These are phyloP conservation scores for Penicillium sumatraense DNA, from an alignment of 2,329 filamentous ascomycete genomes.

Conservation along the genomic window DNA sequence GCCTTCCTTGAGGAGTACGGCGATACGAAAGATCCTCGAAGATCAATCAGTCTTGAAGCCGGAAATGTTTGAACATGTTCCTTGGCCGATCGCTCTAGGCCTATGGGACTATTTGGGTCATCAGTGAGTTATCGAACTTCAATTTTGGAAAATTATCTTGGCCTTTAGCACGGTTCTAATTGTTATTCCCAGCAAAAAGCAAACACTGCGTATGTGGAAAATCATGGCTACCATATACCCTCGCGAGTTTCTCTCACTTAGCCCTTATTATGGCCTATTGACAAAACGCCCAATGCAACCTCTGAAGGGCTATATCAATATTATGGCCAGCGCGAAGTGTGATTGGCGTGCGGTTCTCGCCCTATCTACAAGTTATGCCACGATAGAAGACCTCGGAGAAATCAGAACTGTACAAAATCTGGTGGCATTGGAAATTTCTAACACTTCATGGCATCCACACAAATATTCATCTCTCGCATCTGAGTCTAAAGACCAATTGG, in stretches of 20 bases:
- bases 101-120: conserved; percentile 44
- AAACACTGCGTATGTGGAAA: conserved; percentile 50
- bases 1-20: conserved; percentile 40
- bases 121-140: conserved; percentile 34
- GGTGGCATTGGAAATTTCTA: conserved; percentile 43
- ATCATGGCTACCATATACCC: conserved; percentile 46
- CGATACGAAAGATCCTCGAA: conserved; percentile 35
- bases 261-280: conserved; percentile 36
- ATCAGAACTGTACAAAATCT: conserved; percentile 46
- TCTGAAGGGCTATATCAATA: conserved; percentile 39
- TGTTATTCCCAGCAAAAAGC: conserved; percentile 32
- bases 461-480: background rate
- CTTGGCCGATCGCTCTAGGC: conserved; percentile 45
- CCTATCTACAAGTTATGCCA: conserved; percentile 36
- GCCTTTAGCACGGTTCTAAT: background rate
- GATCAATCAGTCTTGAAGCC: conserved; percentile 43
- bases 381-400: conserved; percentile 42
- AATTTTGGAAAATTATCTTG: too few relatives aligned
- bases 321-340: conserved; percentile 36
- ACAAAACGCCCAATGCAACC: conserved; percentile 34
- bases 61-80: conserved; percentile 41
- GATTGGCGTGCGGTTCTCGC: conserved; percentile 43
- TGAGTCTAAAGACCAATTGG: conserved; percentile 22
- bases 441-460: conserved; percentile 15
- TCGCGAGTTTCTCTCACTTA: conserved; percentile 34